Evolutionary conservation across 2,329 filamentous ascomycete genomes (phyloP).

Genomic region (Penicillium digitatum): DNA sequence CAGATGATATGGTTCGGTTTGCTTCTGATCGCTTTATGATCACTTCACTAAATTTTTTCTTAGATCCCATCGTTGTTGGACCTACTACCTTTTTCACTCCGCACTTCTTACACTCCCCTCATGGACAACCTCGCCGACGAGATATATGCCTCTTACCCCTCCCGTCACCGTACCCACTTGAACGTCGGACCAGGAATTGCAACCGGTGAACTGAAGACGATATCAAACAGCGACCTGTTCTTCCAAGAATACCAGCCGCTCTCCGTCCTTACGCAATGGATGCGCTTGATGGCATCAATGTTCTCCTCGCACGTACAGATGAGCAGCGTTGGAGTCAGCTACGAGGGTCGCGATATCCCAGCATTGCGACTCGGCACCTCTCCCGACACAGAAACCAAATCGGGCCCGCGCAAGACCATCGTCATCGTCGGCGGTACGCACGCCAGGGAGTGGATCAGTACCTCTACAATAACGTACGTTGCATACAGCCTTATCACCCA

Average conservation of each 20-base stretch:
- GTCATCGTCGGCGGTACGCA: conserved; percentile 83
- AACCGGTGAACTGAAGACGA: conserved; percentile 31
- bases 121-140: conserved; percentile 76
- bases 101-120: conserved; percentile 66
- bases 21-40: neutral
- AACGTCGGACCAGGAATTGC: conserved; percentile 29
- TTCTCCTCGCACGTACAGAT: conserved; percentile 75
- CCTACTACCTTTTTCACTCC: conserved; percentile 70
- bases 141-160: conserved; percentile 71
- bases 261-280: conserved; percentile 82
- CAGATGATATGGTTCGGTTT: conserved; percentile 64
- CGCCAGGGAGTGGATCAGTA: conserved; percentile 94
- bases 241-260: conserved; percentile 90
- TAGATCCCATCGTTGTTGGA: conserved; percentile 69
- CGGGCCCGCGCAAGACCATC: conserved; percentile 65
- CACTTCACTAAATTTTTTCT: neutral
- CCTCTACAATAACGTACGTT: conserved; percentile 83
- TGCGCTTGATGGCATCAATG: conserved; percentile 83
- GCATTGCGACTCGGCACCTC: conserved; percentile 69
- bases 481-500: conserved; percentile 83
- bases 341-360: conserved; percentile 80
- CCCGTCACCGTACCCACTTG: conserved; percentile 33
- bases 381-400: conserved; percentile 47
- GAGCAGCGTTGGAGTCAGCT: conserved; percentile 75
- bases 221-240: conserved; percentile 62